Conservation (phyloP, 2,329 filamentous ascomycete species). For the Penicillium digitatum region DNA sequence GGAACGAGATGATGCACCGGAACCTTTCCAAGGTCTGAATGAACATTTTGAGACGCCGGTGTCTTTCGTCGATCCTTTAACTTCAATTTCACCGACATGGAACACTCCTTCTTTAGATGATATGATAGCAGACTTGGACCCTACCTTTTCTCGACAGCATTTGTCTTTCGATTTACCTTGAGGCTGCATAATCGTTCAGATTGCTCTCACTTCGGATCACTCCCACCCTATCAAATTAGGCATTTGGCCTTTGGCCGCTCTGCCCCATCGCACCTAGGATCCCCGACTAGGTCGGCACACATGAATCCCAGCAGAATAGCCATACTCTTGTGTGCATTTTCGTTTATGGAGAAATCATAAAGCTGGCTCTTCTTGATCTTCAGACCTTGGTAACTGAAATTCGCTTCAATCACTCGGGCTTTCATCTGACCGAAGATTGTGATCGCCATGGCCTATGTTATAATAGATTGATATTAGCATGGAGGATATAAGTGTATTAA, state of each 20-base stretch:
- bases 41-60: not conserved
- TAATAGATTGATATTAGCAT: not conserved
- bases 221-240: too few relatives aligned
- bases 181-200: too few relatives aligned
- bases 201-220: too few relatives aligned
- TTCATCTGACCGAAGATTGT: not conserved
- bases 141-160: not conserved
- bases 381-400: not conserved
- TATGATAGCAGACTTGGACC: not conserved
- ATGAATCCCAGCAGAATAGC: not conserved
- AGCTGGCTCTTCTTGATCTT: not conserved
- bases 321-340: not conserved
- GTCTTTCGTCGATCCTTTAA: not conserved
- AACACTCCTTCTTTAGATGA: not conserved
- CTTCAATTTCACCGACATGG: not conserved
- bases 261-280: too few relatives aligned
- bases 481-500: not conserved
- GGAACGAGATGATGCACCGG: not conserved
- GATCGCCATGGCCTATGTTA: not conserved
- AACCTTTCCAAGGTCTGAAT: not conserved
- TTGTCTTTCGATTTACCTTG: not conserved
- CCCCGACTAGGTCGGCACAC: not conserved
- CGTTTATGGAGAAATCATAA: not conserved
- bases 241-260: too few relatives aligned
- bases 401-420: not conserved